Evolutionary conservation across 148 eudicot genomes (phyloP).

Genomic region (Hydrangea macrophylla): DNA sequence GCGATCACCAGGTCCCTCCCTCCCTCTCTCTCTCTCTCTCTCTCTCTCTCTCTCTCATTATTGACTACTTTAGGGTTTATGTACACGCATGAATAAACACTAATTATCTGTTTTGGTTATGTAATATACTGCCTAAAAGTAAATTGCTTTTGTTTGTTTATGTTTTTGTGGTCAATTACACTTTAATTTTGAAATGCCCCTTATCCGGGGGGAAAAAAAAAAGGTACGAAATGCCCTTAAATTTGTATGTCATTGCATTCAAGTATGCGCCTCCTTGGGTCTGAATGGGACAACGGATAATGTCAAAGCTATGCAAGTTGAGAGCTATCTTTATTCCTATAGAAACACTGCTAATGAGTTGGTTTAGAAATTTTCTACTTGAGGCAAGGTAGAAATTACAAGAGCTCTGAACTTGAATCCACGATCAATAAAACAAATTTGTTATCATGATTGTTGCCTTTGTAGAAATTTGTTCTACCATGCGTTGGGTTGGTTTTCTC

Average conservation of each 20-base stretch:
- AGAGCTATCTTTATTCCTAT: neutral
- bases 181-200: neutral
- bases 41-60: neutral
- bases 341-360: neutral
- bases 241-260: neutral
- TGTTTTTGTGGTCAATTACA: neutral
- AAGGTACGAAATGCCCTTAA: neutral
- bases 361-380: neutral
- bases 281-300: too few species aligned
- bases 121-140: neutral
- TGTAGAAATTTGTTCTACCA: too few species aligned
- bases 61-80: constrained; percentile 11
- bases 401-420: neutral
- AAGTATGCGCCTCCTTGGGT: neutral
- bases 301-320: too few species aligned
- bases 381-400: neutral
- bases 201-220: too few species aligned
- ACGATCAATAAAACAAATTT: too few species aligned
- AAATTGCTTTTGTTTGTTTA: neutral
- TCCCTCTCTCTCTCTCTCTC: constrained; percentile 10
- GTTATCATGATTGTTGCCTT: too few species aligned
- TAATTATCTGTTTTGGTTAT: too few species aligned
- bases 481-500: too few species aligned
- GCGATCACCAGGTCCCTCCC: constrained; percentile 74
- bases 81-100: constrained; percentile 3